Base-by-base conservation (phyloP, 176 grass and related monocot species). In the Cenchrus americanus region DNA sequence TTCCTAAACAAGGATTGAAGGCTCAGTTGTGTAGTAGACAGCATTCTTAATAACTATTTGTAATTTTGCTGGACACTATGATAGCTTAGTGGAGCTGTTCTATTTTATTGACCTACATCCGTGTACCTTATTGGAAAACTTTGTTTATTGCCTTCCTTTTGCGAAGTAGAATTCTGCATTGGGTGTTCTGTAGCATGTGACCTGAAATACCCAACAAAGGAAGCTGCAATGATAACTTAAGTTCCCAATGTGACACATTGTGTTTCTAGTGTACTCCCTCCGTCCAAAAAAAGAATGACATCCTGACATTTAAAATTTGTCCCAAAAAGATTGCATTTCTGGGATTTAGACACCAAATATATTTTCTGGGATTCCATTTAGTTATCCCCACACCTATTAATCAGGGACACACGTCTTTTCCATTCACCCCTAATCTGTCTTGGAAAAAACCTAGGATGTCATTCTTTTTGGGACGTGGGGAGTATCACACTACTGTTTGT, bases 121-220 rank as follows among this genome's bases (percentile, higher is more conserved):
- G 10, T 83, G 19, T 76, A 42, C 66, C 47, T 76, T 54, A 54
- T 19, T 84, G 24, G 14, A 74, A 18, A 23, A 64, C 47, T 80
- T 57, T 6, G 12, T 84, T 32, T 6, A 66, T 73, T 23, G 52
- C 32, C 37, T 73, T 21, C 58, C 10, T n/a, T 86, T 32, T 37
- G 8, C 24, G 24, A 12, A 8, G 10, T 80, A 61, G 8, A 48
- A 46, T 59, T 67, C 66, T 82, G 6, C 13, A 49, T 80, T 26
- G 4, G 46, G 27, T 51, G 5, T 48, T 64, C n/a, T 7, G 34
- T 65, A 73, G 41, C 7, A 65, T 41, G 32, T 57, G n/a, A 78
- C 7, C 21, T 58, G 24, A 68, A 59, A 55, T 37, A 47, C 11
- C 41, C 70, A 83, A 50, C 53, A 55, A 60, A 68, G 24, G 34